Evolutionary conservation across 2,329 filamentous ascomycete genomes (phyloP), one percentile per base, ranked within the genome.

Genomic region (Penicillium sp.): DNA sequence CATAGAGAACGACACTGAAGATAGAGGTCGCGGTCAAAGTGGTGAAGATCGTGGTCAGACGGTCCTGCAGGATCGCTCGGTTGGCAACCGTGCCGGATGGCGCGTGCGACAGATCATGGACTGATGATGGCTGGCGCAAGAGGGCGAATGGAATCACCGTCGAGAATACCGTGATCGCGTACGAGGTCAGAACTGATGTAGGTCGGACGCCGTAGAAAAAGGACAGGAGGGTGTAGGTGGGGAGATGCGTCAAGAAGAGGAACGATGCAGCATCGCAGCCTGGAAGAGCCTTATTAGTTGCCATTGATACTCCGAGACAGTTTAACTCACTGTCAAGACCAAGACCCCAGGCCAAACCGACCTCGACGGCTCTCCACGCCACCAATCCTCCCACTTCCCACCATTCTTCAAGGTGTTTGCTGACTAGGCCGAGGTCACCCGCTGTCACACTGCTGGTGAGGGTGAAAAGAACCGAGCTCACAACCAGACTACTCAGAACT

Each of bases 191-290:
- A 18, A 84, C 78, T 0, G 86, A 85, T 46, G 75, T 69, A 24
- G 80, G 74, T 24, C 80, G 79, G 58, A 95, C 78, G 31, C 77
- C 72, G 78, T 95, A 95, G 75, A 95, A 95, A 45, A 83, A 83
- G 27, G 78, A 77, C 25, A 95, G 77, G 38, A 96, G 82, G 65
- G 87, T 88, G 54, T 87, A 81, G 61, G 82, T 81, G 38, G 91
- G 92, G 18, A 86, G 81, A 70, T 89, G 84, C 47, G 86, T 84
- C 37, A 96, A 75, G 53, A 89, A 67, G 50, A 81, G 81, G 63
- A 89, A 73, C 41, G 81, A 78, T 9, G 80, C 80, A 44, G 87
- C 75, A 67, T 89, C 86, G 66, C 82, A 78, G 71, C 86, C 83
- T 76, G 50, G 40, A 20, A 27, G 27, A 28, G 8, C 27, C 3